A percentile compares a stretch with the other conserved stretches of the same genome.
Conservation (phyloP, 805 yeast species). For the Saccharomyces paradoxus region DNA sequence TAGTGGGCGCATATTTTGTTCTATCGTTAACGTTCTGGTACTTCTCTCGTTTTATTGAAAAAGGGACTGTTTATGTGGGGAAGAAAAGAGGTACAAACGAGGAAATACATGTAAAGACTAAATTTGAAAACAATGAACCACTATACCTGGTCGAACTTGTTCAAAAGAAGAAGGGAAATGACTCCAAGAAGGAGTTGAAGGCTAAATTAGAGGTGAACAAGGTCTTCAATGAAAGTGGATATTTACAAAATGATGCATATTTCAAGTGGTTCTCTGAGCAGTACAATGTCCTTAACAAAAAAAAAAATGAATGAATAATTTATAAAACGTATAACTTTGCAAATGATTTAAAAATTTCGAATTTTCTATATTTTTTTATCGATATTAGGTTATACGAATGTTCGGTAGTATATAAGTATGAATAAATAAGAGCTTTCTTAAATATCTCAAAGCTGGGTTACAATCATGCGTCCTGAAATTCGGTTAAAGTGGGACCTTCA, state of each 20-base stretch:
- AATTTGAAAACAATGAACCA: constrained; percentile 35
- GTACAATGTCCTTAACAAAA: constrained; percentile 31
- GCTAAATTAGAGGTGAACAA: constrained; percentile 26
- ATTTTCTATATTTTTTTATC: background rate
- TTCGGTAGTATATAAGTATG: background rate
- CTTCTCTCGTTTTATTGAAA: constrained; percentile 32
- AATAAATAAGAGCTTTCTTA: background rate
- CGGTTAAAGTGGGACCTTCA: constrained; percentile 44
- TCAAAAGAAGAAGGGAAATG: constrained; percentile 11
- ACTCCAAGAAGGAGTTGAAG: constrained; percentile 10
- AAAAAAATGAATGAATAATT: constrained; percentile 35
- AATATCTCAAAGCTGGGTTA: background rate
- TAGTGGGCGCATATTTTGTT: constrained; percentile 35
- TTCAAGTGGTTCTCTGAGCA: constrained; percentile 32
- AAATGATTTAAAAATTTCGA: background rate
- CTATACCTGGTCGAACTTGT: constrained; percentile 36
- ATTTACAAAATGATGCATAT: constrained; percentile 36
- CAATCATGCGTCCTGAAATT: constrained; percentile 30
- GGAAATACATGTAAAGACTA: constrained; percentile 28
- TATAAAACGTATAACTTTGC: constrained; percentile 3
- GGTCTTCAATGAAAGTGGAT: constrained; percentile 35
- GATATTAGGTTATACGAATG: background rate
- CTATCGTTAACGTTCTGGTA: constrained; percentile 35
- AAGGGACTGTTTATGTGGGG: constrained; percentile 41
- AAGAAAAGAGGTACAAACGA: constrained; percentile 19